Conservation (phyloP, 2,329 filamentous ascomycete species). For the Colletotrichum abscissum region DNA sequence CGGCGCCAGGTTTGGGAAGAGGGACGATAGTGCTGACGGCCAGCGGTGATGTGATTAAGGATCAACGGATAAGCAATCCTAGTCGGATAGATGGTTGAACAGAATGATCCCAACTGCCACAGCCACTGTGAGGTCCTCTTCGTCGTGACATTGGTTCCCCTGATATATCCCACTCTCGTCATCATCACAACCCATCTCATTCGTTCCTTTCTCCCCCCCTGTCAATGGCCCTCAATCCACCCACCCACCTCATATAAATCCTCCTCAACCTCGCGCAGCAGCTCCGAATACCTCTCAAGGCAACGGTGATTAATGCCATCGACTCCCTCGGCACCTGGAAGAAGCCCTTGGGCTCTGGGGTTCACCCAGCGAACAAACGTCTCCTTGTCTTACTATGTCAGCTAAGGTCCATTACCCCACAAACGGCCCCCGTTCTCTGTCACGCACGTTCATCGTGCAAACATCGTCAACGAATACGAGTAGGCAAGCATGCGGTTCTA, state of each 20-base stretch:
- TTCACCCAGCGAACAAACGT: background rate
- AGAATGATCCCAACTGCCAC: background rate
- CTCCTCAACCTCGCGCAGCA: background rate
- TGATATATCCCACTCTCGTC: background rate
- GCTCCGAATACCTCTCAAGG: background rate
- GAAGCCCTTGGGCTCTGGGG: background rate
- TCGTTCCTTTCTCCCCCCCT: background rate
- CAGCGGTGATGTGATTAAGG: constrained; percentile 33
- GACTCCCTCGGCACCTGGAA: background rate
- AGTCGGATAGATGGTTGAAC: background rate
- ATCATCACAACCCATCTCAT: background rate
- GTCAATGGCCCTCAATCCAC: background rate
- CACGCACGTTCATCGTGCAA: too few species aligned
- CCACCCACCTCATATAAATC: background rate
- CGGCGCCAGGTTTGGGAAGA: constrained; percentile 77
- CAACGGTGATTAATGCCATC: background rate
- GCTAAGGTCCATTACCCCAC: too few species aligned
- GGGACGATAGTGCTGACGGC: constrained; percentile 55
- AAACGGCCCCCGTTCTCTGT: too few species aligned
- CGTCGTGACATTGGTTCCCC: too few species aligned
- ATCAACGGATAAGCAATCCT: background rate
- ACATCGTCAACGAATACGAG: too few species aligned
- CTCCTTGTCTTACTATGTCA: background rate
- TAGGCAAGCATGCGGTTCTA: too few species aligned
- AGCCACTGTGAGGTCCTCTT: too few species aligned